Percentiles rank a stretch among this genome's conserved stretches.
Conservation (phyloP, 2,329 filamentous ascomycete species). For the Cercospora zeina region DNA sequence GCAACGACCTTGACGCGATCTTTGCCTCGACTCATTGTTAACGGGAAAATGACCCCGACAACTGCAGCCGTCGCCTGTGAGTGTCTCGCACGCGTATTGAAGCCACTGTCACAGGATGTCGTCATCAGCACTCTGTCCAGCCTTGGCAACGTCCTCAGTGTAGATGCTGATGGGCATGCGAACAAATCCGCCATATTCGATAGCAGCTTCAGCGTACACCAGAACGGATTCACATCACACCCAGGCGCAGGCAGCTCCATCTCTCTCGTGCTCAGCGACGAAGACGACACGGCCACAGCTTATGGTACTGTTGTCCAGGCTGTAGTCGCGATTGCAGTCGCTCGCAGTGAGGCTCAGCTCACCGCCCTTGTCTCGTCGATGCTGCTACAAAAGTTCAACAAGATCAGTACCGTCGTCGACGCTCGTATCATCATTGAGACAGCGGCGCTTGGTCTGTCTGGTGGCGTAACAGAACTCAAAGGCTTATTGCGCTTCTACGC, state of each 20-base stretch:
- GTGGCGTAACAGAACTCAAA: constrained; percentile 78
- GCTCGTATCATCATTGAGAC: constrained; percentile 81
- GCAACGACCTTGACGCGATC: constrained; percentile 75
- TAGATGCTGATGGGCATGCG: constrained; percentile 59
- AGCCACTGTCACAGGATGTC: constrained; percentile 82
- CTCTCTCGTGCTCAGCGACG: constrained; percentile 69
- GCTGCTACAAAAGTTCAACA: constrained; percentile 91
- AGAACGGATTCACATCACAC: constrained; percentile 29
- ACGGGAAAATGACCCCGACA: constrained; percentile 68
- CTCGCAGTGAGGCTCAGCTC: constrained; percentile 84
- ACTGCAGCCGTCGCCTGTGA: constrained; percentile 77
- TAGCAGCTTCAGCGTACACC: constrained; percentile 39
- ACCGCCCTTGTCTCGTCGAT: constrained; percentile 91
- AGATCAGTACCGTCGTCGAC: constrained; percentile 77
- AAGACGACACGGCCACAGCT: constrained; percentile 74
- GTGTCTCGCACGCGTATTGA: constrained; percentile 78
- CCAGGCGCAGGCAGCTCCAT: constrained; percentile 65
- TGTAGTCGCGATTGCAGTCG: constrained; percentile 83
- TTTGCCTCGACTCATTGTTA: constrained; percentile 83
- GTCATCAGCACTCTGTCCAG: constrained; percentile 95
- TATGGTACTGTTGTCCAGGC: constrained; percentile 92
- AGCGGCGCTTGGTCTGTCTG: constrained; percentile 72
- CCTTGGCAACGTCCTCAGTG: constrained; percentile 90
- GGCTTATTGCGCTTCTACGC: constrained; percentile 81
- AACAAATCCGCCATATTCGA: constrained; percentile 51